These are phyloP conservation scores for Exophiala sideris DNA, from an alignment of 2,329 filamentous ascomycete species.

Conservation along the genomic window DNA sequence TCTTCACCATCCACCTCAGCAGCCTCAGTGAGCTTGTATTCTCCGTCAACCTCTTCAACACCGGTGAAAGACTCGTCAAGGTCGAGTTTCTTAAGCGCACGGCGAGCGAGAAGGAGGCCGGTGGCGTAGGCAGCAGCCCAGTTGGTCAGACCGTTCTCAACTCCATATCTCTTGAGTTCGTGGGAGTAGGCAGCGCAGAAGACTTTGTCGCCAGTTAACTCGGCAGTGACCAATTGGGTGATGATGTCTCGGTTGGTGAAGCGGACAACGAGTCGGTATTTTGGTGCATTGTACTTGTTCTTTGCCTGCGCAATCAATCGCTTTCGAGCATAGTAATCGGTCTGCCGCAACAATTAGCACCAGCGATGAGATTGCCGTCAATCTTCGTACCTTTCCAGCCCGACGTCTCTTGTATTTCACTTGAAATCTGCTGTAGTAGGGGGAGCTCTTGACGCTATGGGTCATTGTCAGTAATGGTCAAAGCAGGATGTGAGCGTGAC, in stretches of 20 bases:
- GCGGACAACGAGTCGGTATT: constrained; percentile 98
- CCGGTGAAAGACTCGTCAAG: constrained; percentile 89
- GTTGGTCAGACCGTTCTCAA: constrained; percentile 98
- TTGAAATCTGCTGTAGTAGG: constrained; percentile 98
- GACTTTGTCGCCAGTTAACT: constrained; percentile 98
- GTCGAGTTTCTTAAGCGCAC: constrained; percentile 93
- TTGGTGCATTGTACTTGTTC: constrained; percentile 99
- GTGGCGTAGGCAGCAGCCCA: constrained; percentile 97
- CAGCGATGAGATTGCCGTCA: neutral
- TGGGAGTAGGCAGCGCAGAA: constrained; percentile 89
- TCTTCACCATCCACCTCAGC: constrained; percentile 80
- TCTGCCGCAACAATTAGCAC: constrained; percentile 52
- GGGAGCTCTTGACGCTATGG: constrained; percentile 77
- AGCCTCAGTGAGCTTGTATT: constrained; percentile 94
- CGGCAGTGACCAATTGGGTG: constrained; percentile 92
- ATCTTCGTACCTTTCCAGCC: constrained; percentile 58
- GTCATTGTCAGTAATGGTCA: constrained; percentile 4
- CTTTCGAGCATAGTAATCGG: constrained; percentile 99
- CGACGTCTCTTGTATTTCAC: constrained; percentile 99
- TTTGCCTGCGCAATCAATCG: constrained; percentile 99
- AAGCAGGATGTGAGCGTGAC: constrained; percentile 1
- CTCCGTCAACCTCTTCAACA: constrained; percentile 95
- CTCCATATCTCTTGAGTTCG: constrained; percentile 96
- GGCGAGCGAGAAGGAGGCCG: constrained; percentile 94
- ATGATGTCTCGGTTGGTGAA: constrained; percentile 99